These are phyloP conservation scores for Tagetes erecta DNA, from an alignment of 129 eudicot species.

Conservation along the genomic window DNA sequence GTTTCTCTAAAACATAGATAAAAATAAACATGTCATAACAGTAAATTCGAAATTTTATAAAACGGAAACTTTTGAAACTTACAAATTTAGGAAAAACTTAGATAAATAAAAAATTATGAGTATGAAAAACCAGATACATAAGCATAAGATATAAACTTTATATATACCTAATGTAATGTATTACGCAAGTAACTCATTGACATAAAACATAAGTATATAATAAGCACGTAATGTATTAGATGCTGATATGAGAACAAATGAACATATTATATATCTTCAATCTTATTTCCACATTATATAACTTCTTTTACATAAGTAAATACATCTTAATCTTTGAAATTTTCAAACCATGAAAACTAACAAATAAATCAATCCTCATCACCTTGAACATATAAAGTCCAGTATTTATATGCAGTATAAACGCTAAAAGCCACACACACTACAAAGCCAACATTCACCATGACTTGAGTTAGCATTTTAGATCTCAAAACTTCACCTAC, in stretches of 20 bases:
- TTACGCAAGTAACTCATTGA: no score
- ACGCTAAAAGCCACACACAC: slow-evolving; percentile 33
- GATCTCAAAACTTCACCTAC: slow-evolving; percentile 21
- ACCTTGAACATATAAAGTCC: slow-evolving; percentile 22
- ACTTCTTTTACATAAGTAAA: slow-evolving; percentile 16
- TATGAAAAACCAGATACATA: no score
- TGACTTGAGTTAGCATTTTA: slow-evolving; percentile 18
- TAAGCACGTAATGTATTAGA: no score
- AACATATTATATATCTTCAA: slow-evolving; percentile 4
- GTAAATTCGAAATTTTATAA: no score
- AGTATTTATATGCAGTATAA: slow-evolving; percentile 39
- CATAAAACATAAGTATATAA: no score
- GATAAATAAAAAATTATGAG: no score
- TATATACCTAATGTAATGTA: no score
- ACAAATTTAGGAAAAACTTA: no score
- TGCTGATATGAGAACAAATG: background rate
- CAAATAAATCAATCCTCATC: slow-evolving; percentile 22
- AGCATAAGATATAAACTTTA: no score
- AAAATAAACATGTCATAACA: no score
- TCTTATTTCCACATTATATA: slow-evolving; percentile 8
- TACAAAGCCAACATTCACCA: slow-evolving; percentile 41
- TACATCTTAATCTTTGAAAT: slow-evolving; percentile 3
- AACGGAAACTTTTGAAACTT: no score
- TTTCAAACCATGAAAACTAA: background rate
- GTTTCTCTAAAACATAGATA: no score